A percentile compares a stretch with the other conserved stretches of the same genome.
These are phyloP conservation scores for Isabelozyma pseudorhagii DNA, from an alignment of 805 yeast genomes.

Conservation along the genomic window DNA sequence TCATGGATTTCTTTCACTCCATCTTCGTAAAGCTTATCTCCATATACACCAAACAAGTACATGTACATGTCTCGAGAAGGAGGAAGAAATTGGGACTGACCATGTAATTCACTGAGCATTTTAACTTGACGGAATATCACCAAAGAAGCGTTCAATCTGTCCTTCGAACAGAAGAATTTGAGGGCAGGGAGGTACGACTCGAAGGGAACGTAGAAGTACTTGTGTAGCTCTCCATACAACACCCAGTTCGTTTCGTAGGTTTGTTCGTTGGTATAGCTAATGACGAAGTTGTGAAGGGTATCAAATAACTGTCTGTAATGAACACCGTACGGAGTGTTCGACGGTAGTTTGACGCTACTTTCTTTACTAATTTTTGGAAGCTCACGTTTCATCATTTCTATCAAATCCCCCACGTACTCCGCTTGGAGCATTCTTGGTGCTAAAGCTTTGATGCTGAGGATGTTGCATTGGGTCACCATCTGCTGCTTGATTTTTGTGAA, in stretches of 20 bases:
- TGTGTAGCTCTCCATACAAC: conserved; percentile 54
- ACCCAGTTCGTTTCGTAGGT: conserved; percentile 52
- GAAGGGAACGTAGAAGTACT: conserved; percentile 54
- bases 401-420: conserved; percentile 39
- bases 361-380: conserved; percentile 33
- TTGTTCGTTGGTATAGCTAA: conserved; percentile 24
- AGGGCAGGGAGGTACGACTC: conserved; percentile 59
- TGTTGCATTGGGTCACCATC: conserved; percentile 24
- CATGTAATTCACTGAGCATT: conserved; percentile 50
- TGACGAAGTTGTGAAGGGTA: conserved; percentile 26
- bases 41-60: conserved; percentile 59
- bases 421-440: conserved; percentile 26
- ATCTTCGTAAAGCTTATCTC: conserved; percentile 54
- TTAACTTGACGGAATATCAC: conserved; percentile 60
- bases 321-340: conserved; percentile 16
- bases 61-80: conserved; percentile 52
- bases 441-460: conserved; percentile 26
- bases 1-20: conserved; percentile 67
- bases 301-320: conserved; percentile 28
- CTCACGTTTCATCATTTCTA: conserved; percentile 39
- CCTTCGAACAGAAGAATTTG: conserved; percentile 50
- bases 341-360: conserved; percentile 22
- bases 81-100: conserved; percentile 22
- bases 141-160: conserved; percentile 60
- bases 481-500: conserved; percentile 37